Percentiles rank a stretch among this genome's conserved stretches.
phyloP scores from a whole-genome alignment of 768 basidiomycete species.

The Termitomyces sp. region DNA sequence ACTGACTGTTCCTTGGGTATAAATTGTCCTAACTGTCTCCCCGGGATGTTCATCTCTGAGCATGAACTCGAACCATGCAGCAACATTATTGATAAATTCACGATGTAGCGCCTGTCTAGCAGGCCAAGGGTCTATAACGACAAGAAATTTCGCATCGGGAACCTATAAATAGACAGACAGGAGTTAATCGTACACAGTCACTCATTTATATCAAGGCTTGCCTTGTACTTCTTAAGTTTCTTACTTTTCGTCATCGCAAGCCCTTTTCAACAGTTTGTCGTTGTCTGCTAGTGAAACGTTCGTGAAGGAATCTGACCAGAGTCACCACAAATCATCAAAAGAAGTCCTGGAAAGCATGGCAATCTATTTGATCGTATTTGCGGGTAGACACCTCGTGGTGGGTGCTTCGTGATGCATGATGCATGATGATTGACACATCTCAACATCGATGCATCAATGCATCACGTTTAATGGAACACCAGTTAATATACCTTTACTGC shows the following conservation, averaged over 20 bases:
- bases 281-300: not conserved
- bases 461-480: too few species aligned
- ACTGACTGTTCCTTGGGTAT: slow-evolving; percentile 25
- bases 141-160: slow-evolving; percentile 15
- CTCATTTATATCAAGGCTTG: not conserved
- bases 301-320: not conserved
- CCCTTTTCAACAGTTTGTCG: not conserved
- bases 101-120: slow-evolving; percentile 10
- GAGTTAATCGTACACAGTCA: not conserved
- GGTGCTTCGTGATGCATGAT: too few species aligned
- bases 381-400: not conserved
- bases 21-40: slow-evolving; percentile 20
- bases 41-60: slow-evolving; percentile 21
- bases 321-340: too few species aligned
- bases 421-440: too few species aligned
- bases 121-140: slow-evolving; percentile 25
- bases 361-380: not conserved
- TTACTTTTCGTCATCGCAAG: not conserved
- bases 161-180: not conserved
- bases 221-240: slow-evolving; percentile 1
- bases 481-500: too few species aligned
- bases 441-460: too few species aligned
- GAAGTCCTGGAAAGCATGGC: slow-evolving; percentile 5
- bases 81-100: slow-evolving; percentile 22
- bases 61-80: slow-evolving; percentile 31